Conservation (phyloP, 1,284 basidiomycete genomes). For the Austroboletus niveus region DNA sequence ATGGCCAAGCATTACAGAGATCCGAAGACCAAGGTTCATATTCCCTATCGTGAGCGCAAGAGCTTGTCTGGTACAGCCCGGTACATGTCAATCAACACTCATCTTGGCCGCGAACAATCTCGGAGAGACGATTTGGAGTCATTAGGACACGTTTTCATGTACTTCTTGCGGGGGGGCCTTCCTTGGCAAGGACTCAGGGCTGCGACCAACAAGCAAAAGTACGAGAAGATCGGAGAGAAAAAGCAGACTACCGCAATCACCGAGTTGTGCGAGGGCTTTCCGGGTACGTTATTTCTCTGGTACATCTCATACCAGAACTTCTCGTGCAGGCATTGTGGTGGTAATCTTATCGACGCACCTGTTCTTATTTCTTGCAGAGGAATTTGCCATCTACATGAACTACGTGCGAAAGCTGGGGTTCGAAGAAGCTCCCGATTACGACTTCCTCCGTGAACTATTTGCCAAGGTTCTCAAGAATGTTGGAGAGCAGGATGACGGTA, state of each 20-base stretch:
- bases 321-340: not conserved
- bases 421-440: constrained; percentile 96
- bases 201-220: constrained; percentile 97
- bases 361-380: constrained; percentile 55
- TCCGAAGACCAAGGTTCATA: constrained; percentile 96
- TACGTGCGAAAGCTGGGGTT: constrained; percentile 95
- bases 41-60: constrained; percentile 98
- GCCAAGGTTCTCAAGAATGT: constrained; percentile 87
- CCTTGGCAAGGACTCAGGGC: constrained; percentile 96
- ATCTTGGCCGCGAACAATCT: constrained; percentile 89
- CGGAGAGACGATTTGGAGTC: constrained; percentile 93
- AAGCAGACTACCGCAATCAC: constrained; percentile 92
- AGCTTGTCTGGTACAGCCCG: constrained; percentile 96
- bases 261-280: constrained; percentile 95
- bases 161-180: constrained; percentile 89
- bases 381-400: constrained; percentile 96
- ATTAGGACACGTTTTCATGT: constrained; percentile 97
- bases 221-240: constrained; percentile 98
- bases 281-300: constrained; percentile 58
- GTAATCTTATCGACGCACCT: not conserved
- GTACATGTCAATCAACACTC: constrained; percentile 99
- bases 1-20: constrained; percentile 99
- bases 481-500: constrained; percentile 88
- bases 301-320: not conserved
- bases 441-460: constrained; percentile 94